These are phyloP conservation scores for Euphorbia corollata DNA, from an alignment of 441 rosid genomes.

Conservation along the genomic window DNA sequence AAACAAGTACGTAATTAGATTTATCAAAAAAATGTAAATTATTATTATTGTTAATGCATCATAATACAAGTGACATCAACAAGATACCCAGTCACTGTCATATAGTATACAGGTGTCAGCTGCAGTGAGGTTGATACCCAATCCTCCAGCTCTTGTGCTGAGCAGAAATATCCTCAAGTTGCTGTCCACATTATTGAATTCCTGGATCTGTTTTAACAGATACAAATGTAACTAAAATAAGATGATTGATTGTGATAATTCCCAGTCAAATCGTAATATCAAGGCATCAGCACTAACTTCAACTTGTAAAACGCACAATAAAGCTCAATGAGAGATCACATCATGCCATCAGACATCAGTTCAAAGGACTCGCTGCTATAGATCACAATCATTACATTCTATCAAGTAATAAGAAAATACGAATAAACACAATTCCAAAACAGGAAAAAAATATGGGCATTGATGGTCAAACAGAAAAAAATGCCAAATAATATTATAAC, in stretches of 20 bases:
- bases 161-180: constrained; percentile 65
- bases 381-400: constrained; percentile 3
- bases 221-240: neutral
- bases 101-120: constrained; percentile 95
- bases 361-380: neutral
- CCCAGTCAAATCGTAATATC: neutral
- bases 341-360: too few relatives aligned
- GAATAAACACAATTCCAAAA: neutral
- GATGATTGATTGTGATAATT: neutral
- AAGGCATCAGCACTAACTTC: neutral
- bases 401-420: neutral
- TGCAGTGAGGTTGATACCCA: constrained; percentile 94
- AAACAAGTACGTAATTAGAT: constrained; percentile 11
- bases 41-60: neutral
- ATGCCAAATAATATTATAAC: neutral
- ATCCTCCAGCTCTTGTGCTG: constrained; percentile 98
- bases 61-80: constrained; percentile 12
- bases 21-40: neutral
- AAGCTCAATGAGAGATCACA: neutral
- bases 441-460: neutral
- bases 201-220: constrained; percentile 51
- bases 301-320: neutral
- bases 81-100: constrained; percentile 92
- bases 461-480: neutral
- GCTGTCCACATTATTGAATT: constrained; percentile 74